Base-by-base conservation (phyloP, 2,329 filamentous ascomycete genomes). In the Lomentospora prolificans region DNA sequence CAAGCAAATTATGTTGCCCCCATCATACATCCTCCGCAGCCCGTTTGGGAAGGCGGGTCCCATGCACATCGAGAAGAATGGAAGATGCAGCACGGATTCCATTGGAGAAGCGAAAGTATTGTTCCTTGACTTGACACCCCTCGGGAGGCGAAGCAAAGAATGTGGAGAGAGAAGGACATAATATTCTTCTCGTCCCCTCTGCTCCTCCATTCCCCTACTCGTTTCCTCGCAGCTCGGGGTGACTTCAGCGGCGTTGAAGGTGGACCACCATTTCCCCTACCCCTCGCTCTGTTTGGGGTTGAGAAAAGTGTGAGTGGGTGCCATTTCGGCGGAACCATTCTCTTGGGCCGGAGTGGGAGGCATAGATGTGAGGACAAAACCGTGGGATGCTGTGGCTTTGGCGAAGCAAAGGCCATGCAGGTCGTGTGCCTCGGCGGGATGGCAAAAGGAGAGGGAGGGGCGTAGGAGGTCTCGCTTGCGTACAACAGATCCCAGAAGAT, bases 231-330 rank as follows among this genome's bases (percentile, higher is more conserved):
- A 6, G 7, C 12, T 33, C 30, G 7, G 30, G n/a, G n/a, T n/a
- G n/a, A n/a, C n/a, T n/a, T n/a, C n/a, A n/a, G n/a, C n/a, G n/a
- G n/a, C n/a, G n/a, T n/a, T n/a, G n/a, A n/a, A n/a, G n/a, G n/a
- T n/a, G n/a, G n/a, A n/a, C n/a, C n/a, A n/a, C n/a, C n/a, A n/a
- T n/a, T n/a, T n/a, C n/a, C n/a, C n/a, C n/a, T n/a, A n/a, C n/a
- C n/a, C n/a, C n/a, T n/a, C n/a, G n/a, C n/a, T n/a, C n/a, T n/a
- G n/a, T n/a, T n/a, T n/a, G n/a, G 22, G 24, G 44, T 22, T 25
- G 17, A 48, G 44, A 48, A 48, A 19, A 27, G 44, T 48, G 44
- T 48, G 44, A 48, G 44, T 48, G 44, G 41, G 41, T 22, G 44
- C 44, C 3, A 17, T 48, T 25, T 48, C 22, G 44, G 44, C 44